Evolutionary conservation across 345 rosid genomes (phyloP).

Genomic region (Brassica rapa): DNA sequence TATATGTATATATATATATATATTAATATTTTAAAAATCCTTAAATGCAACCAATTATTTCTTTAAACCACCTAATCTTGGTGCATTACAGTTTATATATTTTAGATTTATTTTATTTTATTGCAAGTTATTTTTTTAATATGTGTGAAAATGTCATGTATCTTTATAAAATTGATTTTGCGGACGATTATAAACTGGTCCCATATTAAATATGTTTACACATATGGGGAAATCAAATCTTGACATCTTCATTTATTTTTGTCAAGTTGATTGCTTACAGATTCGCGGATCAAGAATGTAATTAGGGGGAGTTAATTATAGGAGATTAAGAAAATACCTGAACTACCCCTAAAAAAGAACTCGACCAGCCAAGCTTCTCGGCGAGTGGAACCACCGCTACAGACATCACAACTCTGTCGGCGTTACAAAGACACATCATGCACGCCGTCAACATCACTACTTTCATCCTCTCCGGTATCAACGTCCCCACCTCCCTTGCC

Average conservation of each 20-base stretch:
- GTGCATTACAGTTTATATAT: neutral
- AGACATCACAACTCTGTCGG: constrained; percentile 91
- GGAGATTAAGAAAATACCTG: constrained; percentile 56
- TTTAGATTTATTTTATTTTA: neutral
- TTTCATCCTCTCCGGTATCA: constrained; percentile 77
- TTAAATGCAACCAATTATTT: neutral
- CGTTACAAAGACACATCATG: constrained; percentile 91
- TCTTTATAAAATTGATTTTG: neutral
- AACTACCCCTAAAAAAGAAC: constrained; percentile 81
- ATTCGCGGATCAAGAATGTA: constrained; percentile 33
- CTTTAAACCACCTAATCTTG: neutral
- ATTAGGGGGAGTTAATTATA: constrained; percentile 1
- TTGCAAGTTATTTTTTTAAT: neutral
- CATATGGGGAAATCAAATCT: constrained; percentile 7
- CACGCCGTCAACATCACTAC: constrained; percentile 76
- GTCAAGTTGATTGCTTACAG: constrained; percentile 4
- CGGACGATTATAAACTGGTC: neutral
- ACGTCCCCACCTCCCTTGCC: constrained; percentile 16
- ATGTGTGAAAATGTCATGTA: neutral
- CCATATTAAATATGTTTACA: neutral
- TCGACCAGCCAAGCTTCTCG: constrained; percentile 82
- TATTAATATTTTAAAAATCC: neutral
- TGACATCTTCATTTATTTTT: neutral
- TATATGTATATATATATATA: neutral
- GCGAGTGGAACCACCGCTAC: constrained; percentile 94